Evolutionary conservation across 345 rosid species (phyloP).

Genomic region (Trapa incisa): DNA sequence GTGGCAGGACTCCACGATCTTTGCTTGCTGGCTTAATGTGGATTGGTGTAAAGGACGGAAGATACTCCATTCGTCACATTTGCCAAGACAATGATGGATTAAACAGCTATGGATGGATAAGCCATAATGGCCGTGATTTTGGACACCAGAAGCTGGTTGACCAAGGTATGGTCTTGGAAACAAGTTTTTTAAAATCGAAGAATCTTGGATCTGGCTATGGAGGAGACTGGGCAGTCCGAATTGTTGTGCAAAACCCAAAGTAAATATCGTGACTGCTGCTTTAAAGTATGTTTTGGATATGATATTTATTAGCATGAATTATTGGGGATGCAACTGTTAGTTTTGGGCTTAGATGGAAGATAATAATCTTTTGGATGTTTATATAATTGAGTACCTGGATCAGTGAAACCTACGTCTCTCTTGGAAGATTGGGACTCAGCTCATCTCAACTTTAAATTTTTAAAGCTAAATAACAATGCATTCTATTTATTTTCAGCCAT

Average conservation of each 20-base stretch:
- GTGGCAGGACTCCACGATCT: slow-evolving; percentile 59
- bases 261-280: slow-evolving; percentile 17
- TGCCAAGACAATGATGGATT: slow-evolving; percentile 69
- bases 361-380: background rate
- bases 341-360: background rate
- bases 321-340: background rate
- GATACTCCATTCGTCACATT: slow-evolving; percentile 53
- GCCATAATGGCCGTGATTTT: slow-evolving; percentile 81
- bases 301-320: background rate
- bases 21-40: slow-evolving; percentile 90
- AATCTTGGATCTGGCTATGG: slow-evolving; percentile 71
- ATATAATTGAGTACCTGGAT: background rate
- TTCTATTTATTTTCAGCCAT: background rate
- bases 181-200: slow-evolving; percentile 74
- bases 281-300: background rate
- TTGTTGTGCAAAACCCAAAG: slow-evolving; percentile 39
- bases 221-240: slow-evolving; percentile 85
- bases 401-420: background rate
- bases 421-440: background rate
- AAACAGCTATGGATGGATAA: slow-evolving; percentile 66
- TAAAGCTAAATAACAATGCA: background rate
- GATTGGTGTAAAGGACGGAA: slow-evolving; percentile 66
- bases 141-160: slow-evolving; percentile 67
- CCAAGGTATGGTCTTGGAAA: slow-evolving; percentile 48
- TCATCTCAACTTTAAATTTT: background rate